phyloP scores from a whole-genome alignment of 2,329 filamentous ascomycete species.

The Penicillium brasilianum region DNA sequence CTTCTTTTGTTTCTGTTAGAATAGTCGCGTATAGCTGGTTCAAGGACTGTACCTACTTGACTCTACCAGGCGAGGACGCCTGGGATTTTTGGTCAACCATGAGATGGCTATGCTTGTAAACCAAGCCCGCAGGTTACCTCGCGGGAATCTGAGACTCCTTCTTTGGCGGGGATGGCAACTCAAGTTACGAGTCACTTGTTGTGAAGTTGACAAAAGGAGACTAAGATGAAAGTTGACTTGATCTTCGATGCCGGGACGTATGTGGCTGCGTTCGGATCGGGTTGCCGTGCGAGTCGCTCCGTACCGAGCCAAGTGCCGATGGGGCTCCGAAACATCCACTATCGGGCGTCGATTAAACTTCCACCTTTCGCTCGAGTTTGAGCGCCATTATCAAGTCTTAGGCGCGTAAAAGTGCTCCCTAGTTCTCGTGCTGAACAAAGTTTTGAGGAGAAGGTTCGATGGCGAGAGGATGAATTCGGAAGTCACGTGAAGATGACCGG shows the following conservation, averaged over 20 bases:
- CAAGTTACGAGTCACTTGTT: neutral
- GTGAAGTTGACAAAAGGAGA: neutral
- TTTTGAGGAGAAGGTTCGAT: conserved; percentile 8
- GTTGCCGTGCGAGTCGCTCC: conserved; percentile 28
- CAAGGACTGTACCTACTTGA: conserved; percentile 19
- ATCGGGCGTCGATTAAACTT: neutral
- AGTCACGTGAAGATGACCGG: conserved; percentile 3
- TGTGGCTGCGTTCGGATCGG: conserved; percentile 29
- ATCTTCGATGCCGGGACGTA: neutral
- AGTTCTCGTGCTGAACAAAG: conserved; percentile 1
- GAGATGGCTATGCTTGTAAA: neutral
- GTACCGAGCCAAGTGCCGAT: conserved; percentile 36
- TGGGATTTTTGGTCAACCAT: conserved; percentile 19
- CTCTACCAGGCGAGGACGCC: conserved; percentile 4
- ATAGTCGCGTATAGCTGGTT: neutral
- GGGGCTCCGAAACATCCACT: neutral
- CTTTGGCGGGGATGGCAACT: too few species aligned
- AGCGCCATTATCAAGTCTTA: neutral
- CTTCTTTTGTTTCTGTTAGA: conserved; percentile 6
- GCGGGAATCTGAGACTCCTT: too few species aligned
- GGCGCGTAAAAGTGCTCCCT: neutral
- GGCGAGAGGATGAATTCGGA: neutral
- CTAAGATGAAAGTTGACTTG: conserved; percentile 4
- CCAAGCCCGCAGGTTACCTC: neutral
- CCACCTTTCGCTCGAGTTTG: neutral